A percentile compares a stretch with the other conserved stretches of the same genome.
Evolutionary conservation across 768 basidiomycete species (phyloP).

Genomic region (Suillus subalutaceus): DNA sequence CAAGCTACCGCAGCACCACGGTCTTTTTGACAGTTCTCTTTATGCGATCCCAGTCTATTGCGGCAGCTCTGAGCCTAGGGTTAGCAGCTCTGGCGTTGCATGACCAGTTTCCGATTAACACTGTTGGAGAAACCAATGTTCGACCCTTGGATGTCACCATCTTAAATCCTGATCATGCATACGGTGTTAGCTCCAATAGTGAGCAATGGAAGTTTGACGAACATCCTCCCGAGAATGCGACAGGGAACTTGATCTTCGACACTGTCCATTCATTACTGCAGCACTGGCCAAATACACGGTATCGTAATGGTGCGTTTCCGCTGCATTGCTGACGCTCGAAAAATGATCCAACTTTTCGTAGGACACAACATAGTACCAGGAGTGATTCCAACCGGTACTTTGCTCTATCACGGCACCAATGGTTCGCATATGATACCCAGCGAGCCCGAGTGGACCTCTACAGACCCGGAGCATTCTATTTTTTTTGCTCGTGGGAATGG

Average conservation of each 20-base stretch:
- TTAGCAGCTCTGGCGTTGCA: not conserved
- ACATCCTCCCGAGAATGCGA: constrained; percentile 28
- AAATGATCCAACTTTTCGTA: constrained; percentile 6
- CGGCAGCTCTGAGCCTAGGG: not conserved
- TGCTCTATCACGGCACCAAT: constrained; percentile 37
- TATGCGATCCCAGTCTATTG: not conserved
- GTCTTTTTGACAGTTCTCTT: not conserved
- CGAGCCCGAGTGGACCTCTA: constrained; percentile 36
- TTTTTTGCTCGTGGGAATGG: constrained; percentile 34
- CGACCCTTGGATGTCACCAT: not conserved
- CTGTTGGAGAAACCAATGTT: not conserved
- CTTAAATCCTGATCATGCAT: not conserved
- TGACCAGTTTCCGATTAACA: not conserved
- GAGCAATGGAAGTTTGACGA: constrained; percentile 24
- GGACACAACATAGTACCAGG: constrained; percentile 38
- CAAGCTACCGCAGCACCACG: not conserved
- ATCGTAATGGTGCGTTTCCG: constrained; percentile 31
- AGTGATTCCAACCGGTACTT: constrained; percentile 36
- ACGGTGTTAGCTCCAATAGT: not conserved
- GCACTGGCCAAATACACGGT: constrained; percentile 41
- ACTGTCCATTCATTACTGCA: constrained; percentile 33
- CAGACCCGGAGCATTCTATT: constrained; percentile 41
- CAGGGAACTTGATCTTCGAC: constrained; percentile 25
- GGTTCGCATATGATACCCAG: constrained; percentile 23
- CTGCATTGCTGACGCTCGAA: too few species aligned